Evolutionary conservation across 1,284 basidiomycete genomes (phyloP).

Genomic region (Cryptococcus wingfieldii): DNA sequence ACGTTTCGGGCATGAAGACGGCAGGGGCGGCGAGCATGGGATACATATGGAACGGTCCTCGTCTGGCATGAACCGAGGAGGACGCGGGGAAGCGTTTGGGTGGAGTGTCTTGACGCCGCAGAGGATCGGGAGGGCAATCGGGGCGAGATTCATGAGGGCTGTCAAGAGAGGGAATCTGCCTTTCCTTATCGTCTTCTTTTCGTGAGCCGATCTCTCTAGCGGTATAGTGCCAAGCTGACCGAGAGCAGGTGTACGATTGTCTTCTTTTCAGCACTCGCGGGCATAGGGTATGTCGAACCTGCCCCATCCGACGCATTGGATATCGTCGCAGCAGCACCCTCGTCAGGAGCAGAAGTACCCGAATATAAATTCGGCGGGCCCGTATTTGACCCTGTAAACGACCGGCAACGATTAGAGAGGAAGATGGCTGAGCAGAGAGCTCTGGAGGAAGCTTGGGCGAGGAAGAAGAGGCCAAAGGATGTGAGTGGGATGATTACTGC

Average conservation of each 20-base stretch:
- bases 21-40: neutral
- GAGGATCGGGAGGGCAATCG: slow-evolving; percentile 29
- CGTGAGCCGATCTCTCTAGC: slow-evolving; percentile 22
- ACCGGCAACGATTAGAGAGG: slow-evolving; percentile 17
- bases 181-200: slow-evolving; percentile 36
- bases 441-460: slow-evolving; percentile 40
- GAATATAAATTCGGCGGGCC: slow-evolving; percentile 32
- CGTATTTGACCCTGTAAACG: slow-evolving; percentile 28
- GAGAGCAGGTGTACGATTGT: slow-evolving; percentile 38
- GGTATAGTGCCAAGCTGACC: neutral
- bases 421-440: slow-evolving; percentile 35
- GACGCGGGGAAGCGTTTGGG: neutral
- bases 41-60: neutral
- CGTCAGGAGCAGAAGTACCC: slow-evolving; percentile 1
- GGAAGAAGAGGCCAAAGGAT: slow-evolving; percentile 45
- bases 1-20: neutral
- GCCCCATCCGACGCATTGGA: neutral
- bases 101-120: slow-evolving; percentile 13
- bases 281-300: slow-evolving; percentile 44
- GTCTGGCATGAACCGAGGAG: neutral
- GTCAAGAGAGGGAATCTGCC: slow-evolving; percentile 34
- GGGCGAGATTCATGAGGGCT: slow-evolving; percentile 20
- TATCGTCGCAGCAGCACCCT: neutral
- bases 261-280: slow-evolving; percentile 47
- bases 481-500: slow-evolving; percentile 28